Evolutionary conservation across 331 rosid species (phyloP).

Genomic region (Malus hybrid): DNA sequence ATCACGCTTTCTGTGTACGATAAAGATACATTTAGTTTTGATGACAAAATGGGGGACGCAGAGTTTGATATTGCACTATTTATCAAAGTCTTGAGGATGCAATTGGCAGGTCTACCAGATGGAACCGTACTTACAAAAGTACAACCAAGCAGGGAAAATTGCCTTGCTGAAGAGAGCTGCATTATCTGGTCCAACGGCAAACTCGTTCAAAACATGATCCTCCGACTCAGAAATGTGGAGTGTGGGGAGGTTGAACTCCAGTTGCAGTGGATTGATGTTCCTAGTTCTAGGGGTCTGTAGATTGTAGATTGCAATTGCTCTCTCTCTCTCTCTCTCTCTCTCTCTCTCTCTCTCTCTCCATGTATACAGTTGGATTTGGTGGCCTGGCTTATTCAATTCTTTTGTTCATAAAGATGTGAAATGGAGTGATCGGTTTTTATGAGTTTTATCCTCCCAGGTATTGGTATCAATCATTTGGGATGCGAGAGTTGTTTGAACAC

Average conservation of each 20-base stretch:
- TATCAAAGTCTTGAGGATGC: conserved; percentile 11
- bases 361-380: background rate
- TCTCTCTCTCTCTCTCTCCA: background rate
- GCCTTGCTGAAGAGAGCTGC: conserved; percentile 31
- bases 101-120: conserved; percentile 7
- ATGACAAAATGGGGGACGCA: conserved; percentile 41
- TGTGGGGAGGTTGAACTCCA: too few species aligned
- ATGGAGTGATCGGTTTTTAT: background rate
- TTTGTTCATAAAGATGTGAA: background rate
- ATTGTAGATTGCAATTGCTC: too few species aligned
- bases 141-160: conserved; percentile 19
- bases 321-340: too few species aligned
- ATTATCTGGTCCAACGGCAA: conserved; percentile 19
- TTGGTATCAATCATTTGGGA: background rate
- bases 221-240: conserved; percentile 12
- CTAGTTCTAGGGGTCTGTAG: too few species aligned
- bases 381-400: background rate
- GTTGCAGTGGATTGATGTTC: too few species aligned
- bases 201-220: conserved; percentile 28
- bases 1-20: conserved; percentile 23
- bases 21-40: conserved; percentile 28
- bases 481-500: background rate
- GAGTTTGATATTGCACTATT: conserved; percentile 20
- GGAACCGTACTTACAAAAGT: conserved; percentile 28
- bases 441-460: background rate